Conservation (phyloP, 164 flowering plant genomes). For the Tetracentron sinense region DNA sequence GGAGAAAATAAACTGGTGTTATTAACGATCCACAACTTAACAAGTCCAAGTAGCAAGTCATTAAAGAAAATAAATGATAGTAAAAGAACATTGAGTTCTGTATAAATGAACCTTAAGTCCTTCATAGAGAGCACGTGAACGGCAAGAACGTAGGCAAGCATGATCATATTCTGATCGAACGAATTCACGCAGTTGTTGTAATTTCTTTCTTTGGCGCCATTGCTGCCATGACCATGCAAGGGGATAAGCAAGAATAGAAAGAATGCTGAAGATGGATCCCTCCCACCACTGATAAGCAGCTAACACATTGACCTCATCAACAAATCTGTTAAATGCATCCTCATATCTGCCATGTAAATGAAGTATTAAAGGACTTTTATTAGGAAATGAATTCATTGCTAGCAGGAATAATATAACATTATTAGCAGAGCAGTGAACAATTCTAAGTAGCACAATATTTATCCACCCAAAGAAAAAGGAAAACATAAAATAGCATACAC, state of each 20-base stretch:
- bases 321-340: slow-evolving; percentile 91
- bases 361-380: background rate
- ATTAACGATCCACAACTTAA: too few species aligned
- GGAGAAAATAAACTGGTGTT: too few species aligned
- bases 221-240: slow-evolving; percentile 96
- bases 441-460: background rate
- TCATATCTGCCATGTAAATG: slow-evolving; percentile 60
- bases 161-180: slow-evolving; percentile 98
- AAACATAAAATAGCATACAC: slow-evolving; percentile 50
- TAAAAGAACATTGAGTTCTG: too few species aligned
- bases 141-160: slow-evolving; percentile 93
- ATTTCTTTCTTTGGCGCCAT: slow-evolving; percentile 63
- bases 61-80: too few species aligned
- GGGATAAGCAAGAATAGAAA: slow-evolving; percentile 74
- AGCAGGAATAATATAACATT: too few species aligned
- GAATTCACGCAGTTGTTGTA: slow-evolving; percentile 83
- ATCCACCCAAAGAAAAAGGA: background rate
- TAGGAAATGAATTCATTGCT: background rate
- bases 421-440: slow-evolving; percentile 4
- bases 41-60: too few species aligned
- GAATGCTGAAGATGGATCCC: slow-evolving; percentile 71
- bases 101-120: slow-evolving; percentile 74
- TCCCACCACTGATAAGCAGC: slow-evolving; percentile 99
- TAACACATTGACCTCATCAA: slow-evolving; percentile 79
- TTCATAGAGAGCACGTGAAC: slow-evolving; percentile 99